phyloP scores from a whole-genome alignment of 345 rosid species.

The Moringa oleifera region DNA sequence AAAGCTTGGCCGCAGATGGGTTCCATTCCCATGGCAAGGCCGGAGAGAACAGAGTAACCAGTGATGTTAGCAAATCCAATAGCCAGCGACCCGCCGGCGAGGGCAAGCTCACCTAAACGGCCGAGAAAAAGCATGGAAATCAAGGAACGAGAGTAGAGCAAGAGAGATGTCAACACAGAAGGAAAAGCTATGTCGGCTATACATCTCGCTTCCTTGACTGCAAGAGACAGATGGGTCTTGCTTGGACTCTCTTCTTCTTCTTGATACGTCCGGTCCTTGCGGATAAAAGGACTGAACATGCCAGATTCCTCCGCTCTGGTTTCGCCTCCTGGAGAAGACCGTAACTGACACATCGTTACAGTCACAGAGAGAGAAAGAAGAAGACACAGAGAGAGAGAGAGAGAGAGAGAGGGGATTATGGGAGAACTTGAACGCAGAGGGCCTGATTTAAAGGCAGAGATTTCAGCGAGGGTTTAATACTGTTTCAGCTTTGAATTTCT shows the following conservation, averaged over 20 bases:
- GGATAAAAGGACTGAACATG: conserved; percentile 26
- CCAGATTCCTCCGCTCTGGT: neutral
- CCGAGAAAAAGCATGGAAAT: conserved; percentile 92
- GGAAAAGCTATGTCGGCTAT: conserved; percentile 59
- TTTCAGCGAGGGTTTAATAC: no score
- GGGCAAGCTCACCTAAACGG: conserved; percentile 62
- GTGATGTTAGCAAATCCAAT: conserved; percentile 90
- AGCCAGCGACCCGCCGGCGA: conserved; percentile 84
- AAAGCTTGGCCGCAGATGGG: conserved; percentile 90
- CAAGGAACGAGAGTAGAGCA: conserved; percentile 75
- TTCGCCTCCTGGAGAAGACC: no score
- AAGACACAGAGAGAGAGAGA: no score
- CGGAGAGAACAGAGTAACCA: conserved; percentile 81
- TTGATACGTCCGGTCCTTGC: conserved; percentile 28
- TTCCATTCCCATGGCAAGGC: conserved; percentile 90
- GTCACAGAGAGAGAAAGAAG: no score
- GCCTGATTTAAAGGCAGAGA: no score
- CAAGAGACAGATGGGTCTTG: conserved; percentile 23
- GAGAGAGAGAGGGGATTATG: no score
- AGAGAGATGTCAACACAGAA: conserved; percentile 57
- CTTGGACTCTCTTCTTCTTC: conserved; percentile 21
- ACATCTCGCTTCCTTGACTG: conserved; percentile 45
- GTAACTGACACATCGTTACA: no score
- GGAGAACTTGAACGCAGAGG: no score
- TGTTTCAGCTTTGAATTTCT: no score